Evolutionary conservation across 2,329 filamentous ascomycete species (phyloP).

Genomic region (Fusarium burgessii): DNA sequence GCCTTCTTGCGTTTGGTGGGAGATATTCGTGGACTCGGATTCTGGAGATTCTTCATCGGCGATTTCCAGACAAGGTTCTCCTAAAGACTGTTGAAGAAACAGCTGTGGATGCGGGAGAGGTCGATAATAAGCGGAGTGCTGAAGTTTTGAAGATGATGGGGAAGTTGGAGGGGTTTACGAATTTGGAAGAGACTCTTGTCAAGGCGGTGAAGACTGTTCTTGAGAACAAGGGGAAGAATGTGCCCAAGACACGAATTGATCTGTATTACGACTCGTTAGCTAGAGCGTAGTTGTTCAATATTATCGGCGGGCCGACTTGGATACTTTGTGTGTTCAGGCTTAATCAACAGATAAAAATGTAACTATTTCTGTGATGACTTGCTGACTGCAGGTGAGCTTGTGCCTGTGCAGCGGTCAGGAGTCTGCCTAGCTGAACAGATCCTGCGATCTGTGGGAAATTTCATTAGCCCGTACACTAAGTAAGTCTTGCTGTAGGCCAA

Average conservation of each 20-base stretch:
- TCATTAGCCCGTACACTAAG: too few relatives aligned
- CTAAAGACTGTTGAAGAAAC: rapidly evolving
- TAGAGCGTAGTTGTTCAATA: not conserved
- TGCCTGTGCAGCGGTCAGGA: too few relatives aligned
- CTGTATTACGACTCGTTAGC: not conserved
- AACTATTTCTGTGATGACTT: too few relatives aligned
- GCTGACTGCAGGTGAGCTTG: too few relatives aligned
- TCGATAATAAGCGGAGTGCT: rapidly evolving
- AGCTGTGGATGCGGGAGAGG: not conserved
- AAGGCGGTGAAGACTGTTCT: rapidly evolving
- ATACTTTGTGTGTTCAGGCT: too few relatives aligned
- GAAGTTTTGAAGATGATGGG: not conserved
- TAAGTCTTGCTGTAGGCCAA: too few relatives aligned
- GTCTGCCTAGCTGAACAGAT: too few relatives aligned
- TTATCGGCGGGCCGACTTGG: too few relatives aligned
- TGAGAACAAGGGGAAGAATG: not conserved
- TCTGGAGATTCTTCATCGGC: not conserved
- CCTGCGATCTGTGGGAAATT: too few relatives aligned
- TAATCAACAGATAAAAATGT: too few relatives aligned
- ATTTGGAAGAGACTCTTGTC: not conserved
- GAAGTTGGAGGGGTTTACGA: rapidly evolving
- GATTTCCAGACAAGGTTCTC: not conserved
- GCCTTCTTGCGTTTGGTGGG: not conserved
- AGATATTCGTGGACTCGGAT: not conserved
- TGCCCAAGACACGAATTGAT: not conserved